Conservation (phyloP, 179 eudicot species). For the Patellifolia procumbens region DNA sequence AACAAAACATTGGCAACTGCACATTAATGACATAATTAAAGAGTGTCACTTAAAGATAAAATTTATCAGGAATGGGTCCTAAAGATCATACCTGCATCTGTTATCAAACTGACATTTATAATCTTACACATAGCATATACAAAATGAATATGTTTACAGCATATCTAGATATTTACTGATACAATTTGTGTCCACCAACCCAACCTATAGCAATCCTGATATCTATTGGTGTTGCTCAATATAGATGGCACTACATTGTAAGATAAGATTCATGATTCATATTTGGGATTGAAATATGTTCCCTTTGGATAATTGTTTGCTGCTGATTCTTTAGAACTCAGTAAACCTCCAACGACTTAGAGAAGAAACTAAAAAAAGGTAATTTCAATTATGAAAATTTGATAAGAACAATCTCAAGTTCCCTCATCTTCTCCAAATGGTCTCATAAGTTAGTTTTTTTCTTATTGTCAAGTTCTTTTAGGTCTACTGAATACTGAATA, state of each 20-base stretch:
- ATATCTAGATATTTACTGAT: not conserved
- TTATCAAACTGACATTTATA: not conserved
- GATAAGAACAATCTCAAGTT: not conserved
- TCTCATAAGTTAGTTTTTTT: not conserved
- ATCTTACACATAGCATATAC: not conserved
- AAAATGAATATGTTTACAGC: not conserved
- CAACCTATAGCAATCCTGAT: not conserved
- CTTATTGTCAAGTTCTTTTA: too few species aligned
- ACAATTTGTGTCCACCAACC: not conserved
- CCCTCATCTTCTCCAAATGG: not conserved
- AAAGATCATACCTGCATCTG: not conserved
- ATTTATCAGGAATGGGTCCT: not conserved
- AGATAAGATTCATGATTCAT: not conserved
- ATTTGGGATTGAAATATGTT: not conserved
- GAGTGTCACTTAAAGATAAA: not conserved
- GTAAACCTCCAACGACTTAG: not conserved
- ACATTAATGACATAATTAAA: conserved; percentile 30
- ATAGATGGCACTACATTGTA: not conserved
- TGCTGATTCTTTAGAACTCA: not conserved
- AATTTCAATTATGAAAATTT: not conserved
- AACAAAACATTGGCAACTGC: conserved; percentile 89
- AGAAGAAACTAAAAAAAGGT: not conserved
- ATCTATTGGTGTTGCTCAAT: not conserved
- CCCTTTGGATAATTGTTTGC: not conserved
- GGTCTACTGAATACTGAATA: too few species aligned